Percentiles rank a stretch among this genome's conserved stretches.
phyloP scores from a whole-genome alignment of 805 yeast species.

The Yamadazyma paraphyllophila region DNA sequence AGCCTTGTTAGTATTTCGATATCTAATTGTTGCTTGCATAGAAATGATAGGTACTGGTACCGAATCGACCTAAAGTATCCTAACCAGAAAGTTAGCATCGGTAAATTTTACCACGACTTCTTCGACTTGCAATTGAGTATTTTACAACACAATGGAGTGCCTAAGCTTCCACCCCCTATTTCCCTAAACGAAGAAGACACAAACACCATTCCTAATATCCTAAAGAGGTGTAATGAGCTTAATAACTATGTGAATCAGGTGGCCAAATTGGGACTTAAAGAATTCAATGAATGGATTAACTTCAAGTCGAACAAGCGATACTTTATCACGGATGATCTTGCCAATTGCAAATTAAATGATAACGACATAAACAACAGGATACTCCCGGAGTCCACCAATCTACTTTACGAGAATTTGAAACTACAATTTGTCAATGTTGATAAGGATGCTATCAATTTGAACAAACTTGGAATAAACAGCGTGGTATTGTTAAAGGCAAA shows the following conservation, averaged over 20 bases:
- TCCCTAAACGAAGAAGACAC: slow-evolving; percentile 12
- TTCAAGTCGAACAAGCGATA: slow-evolving; percentile 19
- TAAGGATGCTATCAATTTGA: slow-evolving; percentile 26
- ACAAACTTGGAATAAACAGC: slow-evolving; percentile 21
- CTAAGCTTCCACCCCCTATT: slow-evolving; percentile 32
- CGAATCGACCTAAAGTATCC: slow-evolving; percentile 24
- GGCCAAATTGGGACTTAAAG: slow-evolving; percentile 21
- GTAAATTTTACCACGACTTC: slow-evolving; percentile 37
- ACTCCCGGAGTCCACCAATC: slow-evolving; percentile 20
- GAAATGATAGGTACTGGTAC: slow-evolving; percentile 31
- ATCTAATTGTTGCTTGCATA: slow-evolving; percentile 27
- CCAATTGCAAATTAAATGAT: slow-evolving; percentile 10
- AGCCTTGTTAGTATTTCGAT: slow-evolving; percentile 20
- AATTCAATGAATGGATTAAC: slow-evolving; percentile 23
- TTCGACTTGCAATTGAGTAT: slow-evolving; percentile 29
- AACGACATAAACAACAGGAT: slow-evolving; percentile 21
- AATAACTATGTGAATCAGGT: slow-evolving; percentile 24
- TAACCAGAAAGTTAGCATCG: slow-evolving; percentile 20
- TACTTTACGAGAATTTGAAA: slow-evolving; percentile 9
- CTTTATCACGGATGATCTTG: slow-evolving; percentile 5
- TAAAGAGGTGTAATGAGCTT: slow-evolving; percentile 24
- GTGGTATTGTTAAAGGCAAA: slow-evolving; percentile 25
- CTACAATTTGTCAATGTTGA: slow-evolving; percentile 9
- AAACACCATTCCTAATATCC: slow-evolving; percentile 13
- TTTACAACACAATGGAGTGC: slow-evolving; percentile 12